Evolutionary conservation across 1,284 basidiomycete genomes (phyloP).

Genomic region (Cutaneotrichosporon dermatis): DNA sequence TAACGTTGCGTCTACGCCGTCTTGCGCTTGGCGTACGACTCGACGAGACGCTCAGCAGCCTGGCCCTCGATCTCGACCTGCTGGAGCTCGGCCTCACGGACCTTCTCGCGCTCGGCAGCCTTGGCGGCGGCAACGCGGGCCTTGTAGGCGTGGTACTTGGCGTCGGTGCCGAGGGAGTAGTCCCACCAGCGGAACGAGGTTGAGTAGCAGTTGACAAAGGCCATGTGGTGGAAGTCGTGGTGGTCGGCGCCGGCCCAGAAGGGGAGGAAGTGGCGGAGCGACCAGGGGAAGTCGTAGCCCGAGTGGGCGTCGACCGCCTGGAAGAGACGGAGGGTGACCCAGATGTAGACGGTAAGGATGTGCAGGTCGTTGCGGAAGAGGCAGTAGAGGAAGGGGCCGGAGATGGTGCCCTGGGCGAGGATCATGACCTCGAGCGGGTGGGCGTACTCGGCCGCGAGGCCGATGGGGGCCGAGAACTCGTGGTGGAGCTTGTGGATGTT

Average conservation of each 20-base stretch:
- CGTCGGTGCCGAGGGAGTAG: slow-evolving; percentile 75
- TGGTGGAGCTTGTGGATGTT: slow-evolving; percentile 98
- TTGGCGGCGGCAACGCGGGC: slow-evolving; percentile 57
- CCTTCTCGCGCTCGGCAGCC: slow-evolving; percentile 49
- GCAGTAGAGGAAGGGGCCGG: slow-evolving; percentile 79
- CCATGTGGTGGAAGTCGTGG: slow-evolving; percentile 85
- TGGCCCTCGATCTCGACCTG: slow-evolving; percentile 66
- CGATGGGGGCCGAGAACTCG: slow-evolving; percentile 95
- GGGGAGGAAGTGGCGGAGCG: slow-evolving; percentile 86
- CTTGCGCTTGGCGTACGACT: slow-evolving; percentile 18
- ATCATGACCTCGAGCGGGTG: slow-evolving; percentile 93
- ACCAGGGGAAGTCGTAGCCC: slow-evolving; percentile 98
- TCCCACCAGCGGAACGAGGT: slow-evolving; percentile 93
- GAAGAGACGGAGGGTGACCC: slow-evolving; percentile 88
- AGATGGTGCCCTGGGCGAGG: slow-evolving; percentile 76
- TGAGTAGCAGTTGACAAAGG: slow-evolving; percentile 63
- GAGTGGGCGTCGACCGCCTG: slow-evolving; percentile 97
- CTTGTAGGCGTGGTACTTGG: slow-evolving; percentile 72
- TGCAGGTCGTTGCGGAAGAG: slow-evolving; percentile 53
- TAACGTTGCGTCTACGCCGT: background rate
- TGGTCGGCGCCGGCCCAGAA: slow-evolving; percentile 99
- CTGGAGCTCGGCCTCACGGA: slow-evolving; percentile 52
- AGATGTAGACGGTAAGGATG: slow-evolving; percentile 87
- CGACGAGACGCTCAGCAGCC: slow-evolving; percentile 62
- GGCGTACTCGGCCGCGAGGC: slow-evolving; percentile 92